Evolutionary conservation across 202 grass and related monocot species (phyloP), one percentile per base, ranked within the genome.

Genomic region (Carex arenaria): DNA sequence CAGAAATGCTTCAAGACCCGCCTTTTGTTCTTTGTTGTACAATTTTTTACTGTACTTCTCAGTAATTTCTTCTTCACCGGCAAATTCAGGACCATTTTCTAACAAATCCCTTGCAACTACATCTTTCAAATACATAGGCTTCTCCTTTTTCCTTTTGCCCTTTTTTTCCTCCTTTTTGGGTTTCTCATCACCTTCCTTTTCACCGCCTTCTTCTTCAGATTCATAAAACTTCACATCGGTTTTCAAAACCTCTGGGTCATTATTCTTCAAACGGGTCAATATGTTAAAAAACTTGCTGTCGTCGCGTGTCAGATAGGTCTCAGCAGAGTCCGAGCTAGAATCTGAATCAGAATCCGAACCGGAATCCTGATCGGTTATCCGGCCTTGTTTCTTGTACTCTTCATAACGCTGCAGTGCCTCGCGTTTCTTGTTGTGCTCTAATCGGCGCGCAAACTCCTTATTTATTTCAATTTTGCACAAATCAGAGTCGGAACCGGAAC

Each of bases 341-440:
- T 85, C 87, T 0, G 51, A 82, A 7, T 83, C 80, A 0, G 63
- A 84, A 10, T 83, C 69, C 0, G 57, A 84, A 7, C 9, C 81
- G 3, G 86, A 84, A 9, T 77, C 83, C 2, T 61, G 80, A 61
- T 57, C 67, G 3, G 82, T 15, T 4, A 79, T 76, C 5, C 80
- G 61, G 28, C 92, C 92, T 28, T 89, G 38, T 87, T 86, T 94
- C 90, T 87, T 90, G 80, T 80, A 82, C 69, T 94, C 87, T 80
- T 93, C 87, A 0, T 84, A 85, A 42, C 87, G 78, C 60, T 94
- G 89, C 52, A 86, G 55, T 54, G 84, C 92, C 87, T 94, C 90
- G n/a, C 92, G 92, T 75, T 77, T 81, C 87, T 97, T 94, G 84
- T 93, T 97, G 89, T 97, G 90, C 84, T 97, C 92, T 62, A 90